These are phyloP conservation scores for Hemisphaericaspora nanyangensis DNA, from an alignment of 805 yeast genomes.

Conservation along the genomic window DNA sequence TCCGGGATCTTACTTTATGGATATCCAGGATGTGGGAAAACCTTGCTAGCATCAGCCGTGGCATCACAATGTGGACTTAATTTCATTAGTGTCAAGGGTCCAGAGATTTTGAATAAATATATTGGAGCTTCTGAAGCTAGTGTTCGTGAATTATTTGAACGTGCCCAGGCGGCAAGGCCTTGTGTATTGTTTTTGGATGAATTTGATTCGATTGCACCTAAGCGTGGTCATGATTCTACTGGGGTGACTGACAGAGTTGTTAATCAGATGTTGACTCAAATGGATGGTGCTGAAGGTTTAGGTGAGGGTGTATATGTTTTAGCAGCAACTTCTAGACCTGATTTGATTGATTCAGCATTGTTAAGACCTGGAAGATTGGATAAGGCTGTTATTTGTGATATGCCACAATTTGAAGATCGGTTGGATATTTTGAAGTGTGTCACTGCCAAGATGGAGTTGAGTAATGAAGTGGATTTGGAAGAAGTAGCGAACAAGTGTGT, in stretches of 20 bases:
- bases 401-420: constrained; percentile 72
- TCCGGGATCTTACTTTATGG: constrained; percentile 92
- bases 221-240: constrained; percentile 95
- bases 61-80: constrained; percentile 92
- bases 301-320: constrained; percentile 96
- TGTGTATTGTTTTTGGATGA: constrained; percentile 92
- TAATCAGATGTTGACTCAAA: constrained; percentile 92
- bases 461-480: constrained; percentile 45
- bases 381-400: constrained; percentile 83
- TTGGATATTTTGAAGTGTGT: constrained; percentile 64
- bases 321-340: constrained; percentile 96
- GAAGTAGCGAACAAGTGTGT: constrained; percentile 56
- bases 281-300: constrained; percentile 98
- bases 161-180: constrained; percentile 94
- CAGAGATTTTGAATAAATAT: constrained; percentile 90
- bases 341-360: constrained; percentile 89
- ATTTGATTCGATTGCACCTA: constrained; percentile 95
- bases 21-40: constrained; percentile 97
- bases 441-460: constrained; percentile 57
- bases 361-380: constrained; percentile 95
- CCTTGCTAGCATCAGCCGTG: constrained; percentile 86
- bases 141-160: constrained; percentile 86
- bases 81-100: constrained; percentile 91
- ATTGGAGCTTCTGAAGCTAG: constrained; percentile 97
- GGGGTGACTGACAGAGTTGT: constrained; percentile 98